Evolutionary conservation across 768 basidiomycete genomes (phyloP), one percentile per base, ranked within the genome.

Genomic region (Sarcodon sp.): DNA sequence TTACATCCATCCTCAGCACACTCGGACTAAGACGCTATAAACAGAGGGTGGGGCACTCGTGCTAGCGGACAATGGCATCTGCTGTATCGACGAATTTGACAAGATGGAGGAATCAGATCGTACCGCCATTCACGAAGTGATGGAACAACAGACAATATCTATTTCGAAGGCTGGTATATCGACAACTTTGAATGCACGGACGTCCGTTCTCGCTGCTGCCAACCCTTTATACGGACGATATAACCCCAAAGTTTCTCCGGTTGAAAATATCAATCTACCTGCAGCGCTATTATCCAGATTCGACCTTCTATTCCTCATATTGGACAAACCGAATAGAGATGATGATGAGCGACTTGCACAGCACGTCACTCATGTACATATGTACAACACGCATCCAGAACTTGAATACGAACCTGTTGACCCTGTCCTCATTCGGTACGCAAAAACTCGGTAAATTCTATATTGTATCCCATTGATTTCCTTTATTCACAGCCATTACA

Each of bases 131-230:
- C 96, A 99, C 68, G 96, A 99, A 74, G 96, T 99, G 51, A 99
- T 99, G 96, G 94, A 98, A 66, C 96, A 98, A 64, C 96, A 99
- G 67, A 99, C 96, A 0, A 97, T 99, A 49, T 98, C 94, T 3
- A 99, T 99, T 53, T 96, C 96, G 38, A 99, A 98, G 66, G 96
- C 96, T 4, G 96, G 96, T 18, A 99, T 99, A 60, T 93, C 94
- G 7, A 99, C 96, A 7, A 98, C 96, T 1, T 73, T 99, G 43
- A 98, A 98, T 58, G 96, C 96, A 21, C 83, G 96, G 46, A 94
- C 94, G 1, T 98, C 96, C 7, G 89, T 99, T 59, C 79, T 99
- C 11, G 96, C 96, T 3, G 96, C 96, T 9, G 96, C 96, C 49
- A 99, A 99, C 64, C 96, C 96, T 34, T 70, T 98, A 0, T 98